phyloP scores from a whole-genome alignment of 2,329 filamentous ascomycete genomes.

The Cladosporium sp. region DNA sequence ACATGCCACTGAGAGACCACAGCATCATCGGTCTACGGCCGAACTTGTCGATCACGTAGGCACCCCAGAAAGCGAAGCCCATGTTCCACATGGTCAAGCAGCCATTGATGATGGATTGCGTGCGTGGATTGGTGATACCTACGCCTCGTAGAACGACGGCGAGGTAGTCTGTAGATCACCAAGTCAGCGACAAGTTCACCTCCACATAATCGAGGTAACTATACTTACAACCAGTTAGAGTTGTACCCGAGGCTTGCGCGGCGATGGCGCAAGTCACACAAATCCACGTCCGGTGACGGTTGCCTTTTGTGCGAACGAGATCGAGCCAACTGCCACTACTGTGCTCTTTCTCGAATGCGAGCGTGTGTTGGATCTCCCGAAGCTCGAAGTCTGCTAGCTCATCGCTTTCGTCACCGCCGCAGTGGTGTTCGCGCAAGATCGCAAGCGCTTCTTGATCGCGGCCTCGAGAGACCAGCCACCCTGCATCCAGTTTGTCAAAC shows the following conservation, averaged over 20 bases:
- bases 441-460: constrained; percentile 45
- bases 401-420: constrained; percentile 40
- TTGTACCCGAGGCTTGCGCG: constrained; percentile 53
- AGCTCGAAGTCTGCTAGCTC: constrained; percentile 44
- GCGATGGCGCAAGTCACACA: constrained; percentile 50
- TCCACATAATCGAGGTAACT: too few species aligned
- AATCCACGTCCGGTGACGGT: constrained; percentile 50
- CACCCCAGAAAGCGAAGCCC: constrained; percentile 38
- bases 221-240: constrained; percentile 34
- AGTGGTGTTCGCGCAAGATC: constrained; percentile 49
- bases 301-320: constrained; percentile 45
- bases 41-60: constrained; percentile 26
- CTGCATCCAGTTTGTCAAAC: constrained; percentile 13
- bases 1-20: constrained; percentile 26
- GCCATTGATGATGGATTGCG: constrained; percentile 36
- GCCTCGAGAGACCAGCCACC: constrained; percentile 53
- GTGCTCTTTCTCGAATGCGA: constrained; percentile 42
- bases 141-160: constrained; percentile 26
- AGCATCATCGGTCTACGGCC: constrained; percentile 26
- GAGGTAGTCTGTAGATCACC: constrained; percentile 21
- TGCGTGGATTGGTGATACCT: constrained; percentile 25
- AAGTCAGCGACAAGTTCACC: background rate
- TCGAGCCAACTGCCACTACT: constrained; percentile 41
- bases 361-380: constrained; percentile 44
- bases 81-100: constrained; percentile 57